These are phyloP conservation scores for Phycomyces blakesleeanus DNA, from an alignment of 192 early-diverging fungal species.

Conservation along the genomic window DNA sequence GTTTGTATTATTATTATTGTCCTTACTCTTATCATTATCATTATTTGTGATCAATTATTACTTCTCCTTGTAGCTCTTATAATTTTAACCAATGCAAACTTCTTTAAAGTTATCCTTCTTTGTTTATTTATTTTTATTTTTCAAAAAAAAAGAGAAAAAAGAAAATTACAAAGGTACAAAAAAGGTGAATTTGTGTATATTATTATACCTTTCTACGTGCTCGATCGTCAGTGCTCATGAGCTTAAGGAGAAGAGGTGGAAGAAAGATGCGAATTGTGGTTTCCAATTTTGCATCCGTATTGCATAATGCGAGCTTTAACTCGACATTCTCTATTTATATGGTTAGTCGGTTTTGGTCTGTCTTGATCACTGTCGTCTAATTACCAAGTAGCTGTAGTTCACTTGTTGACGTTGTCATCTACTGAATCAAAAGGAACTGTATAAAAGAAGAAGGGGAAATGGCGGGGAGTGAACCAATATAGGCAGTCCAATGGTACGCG, in stretches of 20 bases:
- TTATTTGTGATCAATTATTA: too few relatives aligned
- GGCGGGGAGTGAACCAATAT: not conserved
- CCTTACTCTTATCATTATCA: too few relatives aligned
- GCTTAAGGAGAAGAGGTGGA: slow-evolving; percentile 65
- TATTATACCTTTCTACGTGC: slow-evolving; percentile 43
- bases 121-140: not conserved
- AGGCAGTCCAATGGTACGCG: not conserved
- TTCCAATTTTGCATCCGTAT: slow-evolving; percentile 62
- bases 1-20: not conserved
- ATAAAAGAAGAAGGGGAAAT: not conserved
- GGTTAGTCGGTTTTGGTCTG: too few relatives aligned
- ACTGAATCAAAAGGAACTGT: not conserved
- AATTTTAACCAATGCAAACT: too few relatives aligned
- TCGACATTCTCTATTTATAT: slow-evolving; percentile 66
- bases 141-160: not conserved
- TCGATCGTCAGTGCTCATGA: slow-evolving; percentile 45
- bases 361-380: not conserved
- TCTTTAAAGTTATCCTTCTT: not conserved
- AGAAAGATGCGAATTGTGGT: slow-evolving; percentile 59
- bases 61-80: too few relatives aligned
- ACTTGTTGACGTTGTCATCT: slow-evolving; percentile 22
- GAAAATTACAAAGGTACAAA: not conserved
- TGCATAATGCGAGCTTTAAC: slow-evolving; percentile 68
- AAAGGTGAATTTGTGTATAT: not conserved
- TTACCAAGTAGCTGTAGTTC: slow-evolving; percentile 34